Evolutionary conservation across 2,329 filamentous ascomycete genomes (phyloP).

Genomic region (Verticillium zaregamsianum): DNA sequence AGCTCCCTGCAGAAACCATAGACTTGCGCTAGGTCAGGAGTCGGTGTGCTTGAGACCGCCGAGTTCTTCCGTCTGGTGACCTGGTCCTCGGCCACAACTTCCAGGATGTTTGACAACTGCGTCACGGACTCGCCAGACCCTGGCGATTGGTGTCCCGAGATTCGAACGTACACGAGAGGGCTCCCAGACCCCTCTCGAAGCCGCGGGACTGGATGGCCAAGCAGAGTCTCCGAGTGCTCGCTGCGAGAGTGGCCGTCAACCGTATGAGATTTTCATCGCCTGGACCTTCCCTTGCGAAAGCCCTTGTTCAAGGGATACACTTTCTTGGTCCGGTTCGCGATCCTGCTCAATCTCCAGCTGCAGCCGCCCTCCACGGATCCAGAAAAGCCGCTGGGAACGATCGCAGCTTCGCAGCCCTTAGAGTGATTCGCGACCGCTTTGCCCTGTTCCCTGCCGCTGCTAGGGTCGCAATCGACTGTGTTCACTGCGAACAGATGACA

Average conservation of each 20-base stretch:
- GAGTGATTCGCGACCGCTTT: not conserved
- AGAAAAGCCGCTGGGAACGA: not conserved
- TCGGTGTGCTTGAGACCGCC: not conserved
- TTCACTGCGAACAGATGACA: not conserved
- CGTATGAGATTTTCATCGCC: too few species aligned
- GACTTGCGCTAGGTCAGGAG: not conserved
- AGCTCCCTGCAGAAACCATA: not conserved
- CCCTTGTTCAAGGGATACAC: too few species aligned
- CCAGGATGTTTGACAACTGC: not conserved
- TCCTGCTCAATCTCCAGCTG: constrained; percentile 12
- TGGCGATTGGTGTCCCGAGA: not conserved
- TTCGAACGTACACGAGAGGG: not conserved
- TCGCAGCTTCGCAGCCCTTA: not conserved
- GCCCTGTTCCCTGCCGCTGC: not conserved
- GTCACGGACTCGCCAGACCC: not conserved
- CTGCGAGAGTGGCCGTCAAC: too few species aligned
- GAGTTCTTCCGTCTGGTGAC: not conserved
- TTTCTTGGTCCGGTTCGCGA: not conserved
- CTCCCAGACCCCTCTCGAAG: not conserved
- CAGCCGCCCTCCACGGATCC: not conserved
- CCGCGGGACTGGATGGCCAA: not conserved
- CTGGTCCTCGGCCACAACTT: not conserved
- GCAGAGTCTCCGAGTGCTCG: too few species aligned
- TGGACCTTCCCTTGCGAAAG: not conserved
- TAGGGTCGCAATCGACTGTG: not conserved